These are phyloP conservation scores for Hymenotorrendiella dingleyae DNA, from an alignment of 2,329 filamentous ascomycete genomes.

Conservation along the genomic window DNA sequence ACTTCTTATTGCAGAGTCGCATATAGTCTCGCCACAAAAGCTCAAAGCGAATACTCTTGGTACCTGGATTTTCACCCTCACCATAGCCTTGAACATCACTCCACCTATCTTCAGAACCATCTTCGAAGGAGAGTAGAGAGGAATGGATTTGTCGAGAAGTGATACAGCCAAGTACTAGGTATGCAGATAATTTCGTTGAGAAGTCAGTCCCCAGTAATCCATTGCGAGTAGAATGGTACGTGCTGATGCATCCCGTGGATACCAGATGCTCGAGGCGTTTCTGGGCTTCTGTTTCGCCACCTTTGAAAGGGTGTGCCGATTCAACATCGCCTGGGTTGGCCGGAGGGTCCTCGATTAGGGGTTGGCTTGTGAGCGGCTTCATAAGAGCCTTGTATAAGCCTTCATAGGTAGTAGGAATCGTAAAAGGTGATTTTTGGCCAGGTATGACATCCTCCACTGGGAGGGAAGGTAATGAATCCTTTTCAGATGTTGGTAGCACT, in stretches of 20 bases:
- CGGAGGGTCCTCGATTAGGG: slow-evolving; percentile 46
- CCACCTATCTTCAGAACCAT: slow-evolving; percentile 41
- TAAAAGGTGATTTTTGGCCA: slow-evolving; percentile 55
- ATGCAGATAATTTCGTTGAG: slow-evolving; percentile 71
- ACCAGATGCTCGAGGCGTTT: slow-evolving; percentile 57
- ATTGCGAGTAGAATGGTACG: slow-evolving; percentile 67
- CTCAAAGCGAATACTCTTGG: slow-evolving; percentile 63
- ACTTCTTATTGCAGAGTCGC: slow-evolving; percentile 68
- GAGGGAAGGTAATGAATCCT: slow-evolving; percentile 48
- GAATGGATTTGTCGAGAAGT: slow-evolving; percentile 68
- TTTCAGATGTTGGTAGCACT: slow-evolving; percentile 46
- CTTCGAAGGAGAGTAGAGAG: slow-evolving; percentile 62
- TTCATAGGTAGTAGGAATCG: slow-evolving; percentile 50
- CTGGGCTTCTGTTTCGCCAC: slow-evolving; percentile 58
- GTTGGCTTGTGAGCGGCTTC: slow-evolving; percentile 47
- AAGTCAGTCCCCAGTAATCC: slow-evolving; percentile 65
- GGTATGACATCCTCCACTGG: slow-evolving; percentile 47
- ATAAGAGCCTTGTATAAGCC: slow-evolving; percentile 49
- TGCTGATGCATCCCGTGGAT: slow-evolving; percentile 50
- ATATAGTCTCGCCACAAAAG: slow-evolving; percentile 79
- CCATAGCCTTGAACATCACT: slow-evolving; percentile 44
- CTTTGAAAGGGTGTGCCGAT: slow-evolving; percentile 60
- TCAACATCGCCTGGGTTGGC: slow-evolving; percentile 44
- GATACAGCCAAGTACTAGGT: slow-evolving; percentile 64
- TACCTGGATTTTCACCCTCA: slow-evolving; percentile 66